phyloP scores from a whole-genome alignment of 2,329 filamentous ascomycete genomes.

The Stemphylium vesicarium region DNA sequence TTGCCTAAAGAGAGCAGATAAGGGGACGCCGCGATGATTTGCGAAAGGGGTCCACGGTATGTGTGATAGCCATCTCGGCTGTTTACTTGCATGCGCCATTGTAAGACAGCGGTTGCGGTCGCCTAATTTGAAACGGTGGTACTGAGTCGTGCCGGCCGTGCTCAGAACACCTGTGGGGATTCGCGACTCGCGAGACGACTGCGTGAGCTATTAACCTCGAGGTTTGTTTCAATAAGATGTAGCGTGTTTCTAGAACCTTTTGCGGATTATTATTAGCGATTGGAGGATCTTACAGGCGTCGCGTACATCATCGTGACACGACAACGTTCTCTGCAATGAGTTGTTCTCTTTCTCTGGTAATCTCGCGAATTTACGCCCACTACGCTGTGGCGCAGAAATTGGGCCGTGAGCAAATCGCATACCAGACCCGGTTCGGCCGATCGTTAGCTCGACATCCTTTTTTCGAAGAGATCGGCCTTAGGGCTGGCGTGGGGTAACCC shows the following conservation, averaged over 20 bases:
- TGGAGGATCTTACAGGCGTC: not conserved
- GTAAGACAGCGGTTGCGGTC: not conserved
- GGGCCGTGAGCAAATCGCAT: conserved; percentile 12
- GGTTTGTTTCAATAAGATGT: conserved; percentile 21
- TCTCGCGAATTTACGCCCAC: conserved; percentile 1
- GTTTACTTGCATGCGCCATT: not conserved
- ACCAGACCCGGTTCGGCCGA: conserved; percentile 18
- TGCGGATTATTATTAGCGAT: conserved; percentile 4
- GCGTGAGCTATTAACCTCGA: conserved; percentile 2
- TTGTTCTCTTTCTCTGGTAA: conserved; percentile 4
- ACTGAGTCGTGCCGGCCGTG: conserved; percentile 11
- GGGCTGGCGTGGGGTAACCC: conserved; percentile 29
- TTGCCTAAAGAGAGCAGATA: conserved; percentile 7
- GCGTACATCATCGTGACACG: conserved; percentile 4
- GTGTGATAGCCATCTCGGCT: not conserved
- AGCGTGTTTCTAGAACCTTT: conserved; percentile 12
- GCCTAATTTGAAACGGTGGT: conserved; percentile 35
- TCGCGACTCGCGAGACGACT: conserved; percentile 15
- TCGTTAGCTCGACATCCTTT: conserved; percentile 12
- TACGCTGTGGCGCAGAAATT: conserved; percentile 12
- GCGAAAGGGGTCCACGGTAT: conserved; percentile 2
- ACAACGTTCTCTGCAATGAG: conserved; percentile 2
- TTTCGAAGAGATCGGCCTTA: conserved; percentile 26
- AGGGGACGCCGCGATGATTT: conserved; percentile 13
- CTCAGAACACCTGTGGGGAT: conserved; percentile 12